phyloP scores from a whole-genome alignment of 345 rosid species.

The Eucalyptus caleyi region DNA sequence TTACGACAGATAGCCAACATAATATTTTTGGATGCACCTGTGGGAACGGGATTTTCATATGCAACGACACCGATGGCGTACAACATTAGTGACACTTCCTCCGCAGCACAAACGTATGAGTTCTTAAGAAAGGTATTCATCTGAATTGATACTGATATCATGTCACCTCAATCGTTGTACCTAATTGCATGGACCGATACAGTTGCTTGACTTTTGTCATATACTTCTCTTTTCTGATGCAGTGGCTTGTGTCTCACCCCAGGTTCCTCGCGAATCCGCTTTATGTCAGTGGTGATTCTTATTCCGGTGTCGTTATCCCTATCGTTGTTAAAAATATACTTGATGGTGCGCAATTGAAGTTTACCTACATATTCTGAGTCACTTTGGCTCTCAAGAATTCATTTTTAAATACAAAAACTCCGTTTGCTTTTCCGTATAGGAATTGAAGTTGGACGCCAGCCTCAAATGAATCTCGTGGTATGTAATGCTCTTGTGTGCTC shows the following conservation, averaged over 20 bases:
- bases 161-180: neutral
- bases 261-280: slow-evolving; percentile 5
- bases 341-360: neutral
- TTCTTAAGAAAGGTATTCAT: neutral
- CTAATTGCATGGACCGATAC: neutral
- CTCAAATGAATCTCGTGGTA: neutral
- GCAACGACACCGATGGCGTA: neutral
- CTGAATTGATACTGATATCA: neutral
- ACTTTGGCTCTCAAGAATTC: neutral
- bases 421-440: neutral
- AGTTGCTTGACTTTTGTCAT: neutral
- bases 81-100: neutral
- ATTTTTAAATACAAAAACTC: neutral
- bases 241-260: slow-evolving; percentile 23
- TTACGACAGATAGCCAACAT: neutral
- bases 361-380: neutral
- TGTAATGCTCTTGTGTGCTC: neutral
- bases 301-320: slow-evolving; percentile 4
- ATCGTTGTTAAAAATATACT: neutral
- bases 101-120: neutral
- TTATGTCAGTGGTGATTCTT: slow-evolving; percentile 20
- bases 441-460: neutral
- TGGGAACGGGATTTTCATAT: neutral
- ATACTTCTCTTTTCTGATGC: neutral
- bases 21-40: neutral